Conservation (phyloP, 371 early-diverging fungal genomes). For the Rhizopus stolonifer region DNA sequence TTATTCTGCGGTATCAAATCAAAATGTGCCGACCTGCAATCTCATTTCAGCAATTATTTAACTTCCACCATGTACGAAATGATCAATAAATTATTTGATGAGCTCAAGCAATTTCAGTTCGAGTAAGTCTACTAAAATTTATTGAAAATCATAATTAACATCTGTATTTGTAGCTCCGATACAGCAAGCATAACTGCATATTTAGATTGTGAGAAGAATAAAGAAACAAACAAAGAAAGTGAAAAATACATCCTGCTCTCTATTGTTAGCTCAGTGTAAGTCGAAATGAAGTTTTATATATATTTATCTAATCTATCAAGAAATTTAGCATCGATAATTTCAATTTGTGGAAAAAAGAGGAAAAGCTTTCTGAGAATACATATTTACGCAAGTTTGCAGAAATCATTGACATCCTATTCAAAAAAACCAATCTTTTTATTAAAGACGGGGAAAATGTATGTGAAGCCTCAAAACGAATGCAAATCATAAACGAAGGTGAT, state of each 20-base stretch:
- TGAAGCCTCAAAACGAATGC: slow-evolving; percentile 14
- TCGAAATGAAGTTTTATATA: slow-evolving; percentile 10
- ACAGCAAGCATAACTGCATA: slow-evolving; percentile 4
- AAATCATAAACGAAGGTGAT: slow-evolving; percentile 11
- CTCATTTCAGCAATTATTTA: slow-evolving; percentile 10
- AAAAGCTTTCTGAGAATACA: slow-evolving; percentile 12
- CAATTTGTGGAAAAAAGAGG: slow-evolving; percentile 17
- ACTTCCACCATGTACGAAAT: slow-evolving; percentile 8
- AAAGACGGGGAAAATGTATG: slow-evolving; percentile 16
- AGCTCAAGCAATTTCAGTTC: slow-evolving; percentile 16
- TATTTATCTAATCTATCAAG: slow-evolving; percentile 15
- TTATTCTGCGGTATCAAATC: slow-evolving; percentile 3
- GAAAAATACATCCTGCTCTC: slow-evolving; percentile 16
- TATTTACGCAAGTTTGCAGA: slow-evolving; percentile 13
- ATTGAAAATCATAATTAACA: slow-evolving; percentile 14
- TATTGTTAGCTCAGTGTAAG: slow-evolving; percentile 18
- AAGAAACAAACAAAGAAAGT: slow-evolving; percentile 11
- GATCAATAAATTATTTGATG: slow-evolving; percentile 15
- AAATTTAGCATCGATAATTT: slow-evolving; percentile 9
- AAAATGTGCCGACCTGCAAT: slow-evolving; percentile 5
- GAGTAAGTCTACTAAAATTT: slow-evolving; percentile 9
- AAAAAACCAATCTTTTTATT: slow-evolving; percentile 10
- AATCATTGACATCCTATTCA: slow-evolving; percentile 10
- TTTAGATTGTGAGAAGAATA: slow-evolving; percentile 14
- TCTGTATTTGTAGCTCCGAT: slow-evolving; percentile 9